Evolutionary conservation across 768 basidiomycete species (phyloP), one percentile per base, ranked within the genome.

Genomic region (Collybia mongolica): DNA sequence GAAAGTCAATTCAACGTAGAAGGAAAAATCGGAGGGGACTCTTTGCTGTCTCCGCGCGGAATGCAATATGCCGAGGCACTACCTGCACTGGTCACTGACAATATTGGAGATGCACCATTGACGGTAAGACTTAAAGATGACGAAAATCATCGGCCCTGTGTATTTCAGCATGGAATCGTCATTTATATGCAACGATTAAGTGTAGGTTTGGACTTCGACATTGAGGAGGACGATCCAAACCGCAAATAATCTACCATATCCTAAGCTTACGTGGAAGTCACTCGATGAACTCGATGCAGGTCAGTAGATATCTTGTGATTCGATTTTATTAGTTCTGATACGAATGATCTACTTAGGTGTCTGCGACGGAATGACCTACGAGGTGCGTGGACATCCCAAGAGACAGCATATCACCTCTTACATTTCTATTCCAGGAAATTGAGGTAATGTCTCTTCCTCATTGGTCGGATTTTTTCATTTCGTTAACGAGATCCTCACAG

Each of bases 351-450:
- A 17, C 17, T 11, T 15, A 76, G 74, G 97, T 20, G 97, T 99
- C 28, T 99, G 97, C 62, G 97, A 99, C 68, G 97, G 88, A 14
- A 98, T 99, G 97, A 98, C 97, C 3, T 99, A 99, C 59, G 88
- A 93, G 62, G 74, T 72, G 59, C 22, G 60, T 20, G 36, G 17
- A 11, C 7, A 5, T 45, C n/a, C 24, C n/a, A 9, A 32, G 7
- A 32, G 32, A 32, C 14, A 32, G 14, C 14, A 32, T 32, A 11
- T 6, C 32, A 14, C 11, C 14, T 9, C 14, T 9, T 14, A n/a
- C 32, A 32, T 8, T 9, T 12, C 40, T 8, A 32, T 19, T 46
- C 44, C 15, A 76, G 72, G 96, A 98, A 77, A 98, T 99, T 51
- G 95, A 95, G 79, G 95, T 91, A 49, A 29, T 72, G 60, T 44